Evolutionary conservation across 306 rosid species (phyloP).

Genomic region (Quercus variabilis): DNA sequence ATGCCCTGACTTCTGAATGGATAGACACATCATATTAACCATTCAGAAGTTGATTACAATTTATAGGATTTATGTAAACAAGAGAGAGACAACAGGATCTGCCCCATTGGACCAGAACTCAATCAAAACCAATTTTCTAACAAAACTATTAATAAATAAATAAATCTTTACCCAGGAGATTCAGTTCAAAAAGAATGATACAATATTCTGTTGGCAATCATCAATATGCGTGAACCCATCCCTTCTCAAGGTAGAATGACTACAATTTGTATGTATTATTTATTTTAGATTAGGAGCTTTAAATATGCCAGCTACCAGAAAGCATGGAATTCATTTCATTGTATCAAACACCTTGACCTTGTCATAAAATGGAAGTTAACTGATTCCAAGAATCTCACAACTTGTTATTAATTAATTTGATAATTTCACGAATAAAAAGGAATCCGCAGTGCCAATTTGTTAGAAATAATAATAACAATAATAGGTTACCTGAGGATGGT

Average conservation of each 20-base stretch:
- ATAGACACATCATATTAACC: no score
- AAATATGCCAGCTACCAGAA: neutral
- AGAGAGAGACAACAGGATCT: no score
- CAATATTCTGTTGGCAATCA: neutral
- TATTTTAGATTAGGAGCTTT: neutral
- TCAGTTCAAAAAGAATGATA: neutral
- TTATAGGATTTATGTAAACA: no score
- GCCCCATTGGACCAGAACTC: neutral
- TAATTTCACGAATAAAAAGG: no score
- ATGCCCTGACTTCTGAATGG: no score
- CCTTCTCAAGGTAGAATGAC: neutral
- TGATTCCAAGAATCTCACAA: neutral
- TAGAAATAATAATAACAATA: neutral
- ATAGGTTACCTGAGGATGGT: slow-evolving; percentile 52
- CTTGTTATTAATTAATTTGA: neutral
- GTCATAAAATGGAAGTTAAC: no score
- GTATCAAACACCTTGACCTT: no score
- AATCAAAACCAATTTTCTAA: neutral
- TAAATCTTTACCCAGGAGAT: neutral
- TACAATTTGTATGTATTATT: neutral
- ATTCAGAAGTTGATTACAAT: no score
- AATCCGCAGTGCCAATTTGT: neutral
- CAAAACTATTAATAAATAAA: neutral
- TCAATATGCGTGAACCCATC: neutral
- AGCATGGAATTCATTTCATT: neutral